Evolutionary conservation across 2,329 filamentous ascomycete species (phyloP).

Genomic region (Lachnellula hyalina): DNA sequence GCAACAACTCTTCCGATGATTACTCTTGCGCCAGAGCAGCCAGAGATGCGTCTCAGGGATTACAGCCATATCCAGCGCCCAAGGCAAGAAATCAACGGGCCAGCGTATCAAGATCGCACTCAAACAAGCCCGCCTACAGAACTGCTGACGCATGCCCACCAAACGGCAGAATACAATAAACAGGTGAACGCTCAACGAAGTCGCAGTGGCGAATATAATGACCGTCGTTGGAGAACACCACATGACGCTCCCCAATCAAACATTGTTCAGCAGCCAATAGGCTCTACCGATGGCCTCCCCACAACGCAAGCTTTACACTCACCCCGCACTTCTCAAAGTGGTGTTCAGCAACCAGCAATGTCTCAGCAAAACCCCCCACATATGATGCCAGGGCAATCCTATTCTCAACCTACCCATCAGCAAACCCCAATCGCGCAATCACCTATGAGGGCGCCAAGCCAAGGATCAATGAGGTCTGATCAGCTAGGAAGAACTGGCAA

Average conservation of each 20-base stretch:
- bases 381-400: constrained; percentile 49
- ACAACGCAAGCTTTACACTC: constrained; percentile 53
- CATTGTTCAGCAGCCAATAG: constrained; percentile 28
- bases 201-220: constrained; percentile 72
- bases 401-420: constrained; percentile 66
- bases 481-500: constrained; percentile 64
- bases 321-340: constrained; percentile 50
- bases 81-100: constrained; percentile 82
- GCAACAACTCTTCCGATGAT: constrained; percentile 77
- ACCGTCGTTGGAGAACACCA: constrained; percentile 74
- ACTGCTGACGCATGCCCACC: constrained; percentile 78
- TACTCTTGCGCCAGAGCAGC: constrained; percentile 71
- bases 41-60: constrained; percentile 71
- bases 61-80: constrained; percentile 80
- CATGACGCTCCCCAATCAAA: constrained; percentile 67
- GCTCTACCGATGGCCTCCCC: constrained; percentile 40
- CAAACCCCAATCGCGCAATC: constrained; percentile 69
- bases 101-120: constrained; percentile 81
- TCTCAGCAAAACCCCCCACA: constrained; percentile 37
- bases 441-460: constrained; percentile 64
- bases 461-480: constrained; percentile 48
- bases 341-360: constrained; percentile 48
- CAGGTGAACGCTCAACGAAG: constrained; percentile 73
- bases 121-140: constrained; percentile 72
- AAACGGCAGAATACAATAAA: constrained; percentile 88